These are phyloP conservation scores for Populus hybrid DNA, from an alignment of 441 rosid genomes.

Conservation along the genomic window DNA sequence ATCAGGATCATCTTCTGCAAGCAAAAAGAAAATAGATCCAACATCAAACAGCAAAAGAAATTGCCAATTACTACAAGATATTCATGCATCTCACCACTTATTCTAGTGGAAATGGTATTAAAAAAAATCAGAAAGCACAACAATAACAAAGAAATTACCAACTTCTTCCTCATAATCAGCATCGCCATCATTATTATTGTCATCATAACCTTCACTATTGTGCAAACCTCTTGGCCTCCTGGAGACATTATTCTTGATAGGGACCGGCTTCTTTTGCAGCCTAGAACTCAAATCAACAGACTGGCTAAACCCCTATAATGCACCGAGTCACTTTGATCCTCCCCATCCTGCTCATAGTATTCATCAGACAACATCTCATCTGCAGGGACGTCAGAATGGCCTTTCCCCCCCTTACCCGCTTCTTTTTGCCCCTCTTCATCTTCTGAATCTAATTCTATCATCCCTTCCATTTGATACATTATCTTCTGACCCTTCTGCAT, in stretches of 20 bases:
- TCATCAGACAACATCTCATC: conserved; percentile 99
- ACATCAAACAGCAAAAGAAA: conserved; percentile 3
- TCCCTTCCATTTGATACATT: conserved; percentile 55
- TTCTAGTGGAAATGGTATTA: neutral
- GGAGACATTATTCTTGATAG: conserved; percentile 37
- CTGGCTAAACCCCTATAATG: conserved; percentile 54
- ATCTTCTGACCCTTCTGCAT: conserved; percentile 49
- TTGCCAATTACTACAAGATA: conserved; percentile 10
- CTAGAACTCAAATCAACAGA: conserved; percentile 53
- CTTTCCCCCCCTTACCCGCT: conserved; percentile 51
- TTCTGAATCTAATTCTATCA: conserved; percentile 54
- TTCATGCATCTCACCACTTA: neutral
- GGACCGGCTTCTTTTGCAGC: conserved; percentile 43
- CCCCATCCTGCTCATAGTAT: conserved; percentile 99
- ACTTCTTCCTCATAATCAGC: conserved; percentile 79
- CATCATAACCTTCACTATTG: conserved; percentile 33
- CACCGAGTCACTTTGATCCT: conserved; percentile 77
- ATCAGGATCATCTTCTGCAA: conserved; percentile 92
- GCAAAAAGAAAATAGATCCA: conserved; percentile 22
- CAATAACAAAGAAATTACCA: conserved; percentile 46
- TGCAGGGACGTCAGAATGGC: conserved; percentile 80
- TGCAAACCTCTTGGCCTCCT: conserved; percentile 55
- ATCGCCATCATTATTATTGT: conserved; percentile 40
- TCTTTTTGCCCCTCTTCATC: conserved; percentile 61
- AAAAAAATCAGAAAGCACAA: conserved; percentile 13